Conservation (phyloP, 2,329 filamentous ascomycete genomes). For the Monascus ruber region DNA sequence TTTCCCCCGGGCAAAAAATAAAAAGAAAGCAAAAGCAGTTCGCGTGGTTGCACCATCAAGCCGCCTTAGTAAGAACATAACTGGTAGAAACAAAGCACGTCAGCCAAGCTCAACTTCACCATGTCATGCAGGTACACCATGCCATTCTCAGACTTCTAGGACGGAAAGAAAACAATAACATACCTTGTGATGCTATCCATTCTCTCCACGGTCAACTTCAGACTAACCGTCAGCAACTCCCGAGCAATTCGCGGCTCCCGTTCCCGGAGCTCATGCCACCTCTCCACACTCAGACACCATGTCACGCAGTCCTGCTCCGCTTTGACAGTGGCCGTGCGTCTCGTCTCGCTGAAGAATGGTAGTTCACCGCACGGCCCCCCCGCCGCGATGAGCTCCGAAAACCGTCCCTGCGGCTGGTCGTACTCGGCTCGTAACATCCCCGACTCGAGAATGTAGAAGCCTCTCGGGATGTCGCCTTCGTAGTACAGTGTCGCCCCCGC, state of each 20-base stretch:
- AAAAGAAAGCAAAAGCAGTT: not conserved
- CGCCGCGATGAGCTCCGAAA: constrained; percentile 84
- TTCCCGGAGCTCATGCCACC: constrained; percentile 62
- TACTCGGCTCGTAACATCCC: constrained; percentile 88
- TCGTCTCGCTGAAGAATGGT: constrained; percentile 88
- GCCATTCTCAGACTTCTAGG: constrained; percentile 1
- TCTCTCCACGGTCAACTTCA: constrained; percentile 89
- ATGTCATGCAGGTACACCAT: not conserved
- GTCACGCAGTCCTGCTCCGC: constrained; percentile 72
- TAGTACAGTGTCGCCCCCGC: constrained; percentile 66
- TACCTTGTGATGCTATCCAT: constrained; percentile 61
- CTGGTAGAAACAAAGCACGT: constrained; percentile 4
- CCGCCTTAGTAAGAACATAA: constrained; percentile 23
- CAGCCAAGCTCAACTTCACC: not conserved
- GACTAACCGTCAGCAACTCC: constrained; percentile 73
- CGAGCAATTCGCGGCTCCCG: constrained; percentile 65
- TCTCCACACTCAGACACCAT: constrained; percentile 64
- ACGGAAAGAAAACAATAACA: constrained; percentile 15
- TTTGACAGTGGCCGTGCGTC: constrained; percentile 72
- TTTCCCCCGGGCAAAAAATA: too few relatives aligned
- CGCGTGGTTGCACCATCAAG: constrained; percentile 7
- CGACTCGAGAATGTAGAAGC: constrained; percentile 82
- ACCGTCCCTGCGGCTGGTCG: constrained; percentile 73
- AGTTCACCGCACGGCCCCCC: constrained; percentile 93
- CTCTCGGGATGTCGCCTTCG: constrained; percentile 63